A percentile compares a stretch with the other conserved stretches of the same genome.
phyloP scores from a whole-genome alignment of 176 grass and related monocot species.

The Bromus sterilis region DNA sequence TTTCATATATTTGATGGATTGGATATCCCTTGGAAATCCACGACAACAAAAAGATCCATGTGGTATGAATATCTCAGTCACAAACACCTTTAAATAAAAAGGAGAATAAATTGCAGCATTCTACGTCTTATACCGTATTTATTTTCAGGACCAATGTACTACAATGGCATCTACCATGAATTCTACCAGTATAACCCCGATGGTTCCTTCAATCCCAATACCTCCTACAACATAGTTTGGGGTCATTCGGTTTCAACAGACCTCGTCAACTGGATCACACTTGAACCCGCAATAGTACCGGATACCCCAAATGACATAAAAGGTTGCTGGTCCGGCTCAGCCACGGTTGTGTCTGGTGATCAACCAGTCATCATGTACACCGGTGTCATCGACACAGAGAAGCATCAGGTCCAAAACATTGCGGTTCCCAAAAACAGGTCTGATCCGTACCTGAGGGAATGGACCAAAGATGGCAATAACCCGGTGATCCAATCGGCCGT shows the following conservation, averaged over 20 bases:
- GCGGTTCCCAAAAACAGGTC: slow-evolving; percentile 57
- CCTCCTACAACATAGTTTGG: slow-evolving; percentile 66
- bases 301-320: slow-evolving; percentile 38
- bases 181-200: slow-evolving; percentile 88
- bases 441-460: slow-evolving; percentile 66
- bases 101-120: background rate
- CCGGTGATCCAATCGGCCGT: slow-evolving; percentile 41
- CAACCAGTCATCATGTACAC: slow-evolving; percentile 63
- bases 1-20: slow-evolving; percentile 3
- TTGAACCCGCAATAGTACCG: slow-evolving; percentile 44
- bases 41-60: slow-evolving; percentile 64
- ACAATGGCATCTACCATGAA: slow-evolving; percentile 81
- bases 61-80: slow-evolving; percentile 35
- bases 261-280: too few relatives aligned
- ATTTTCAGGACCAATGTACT: slow-evolving; percentile 81
- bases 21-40: background rate
- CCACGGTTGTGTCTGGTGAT: slow-evolving; percentile 40
- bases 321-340: slow-evolving; percentile 77
- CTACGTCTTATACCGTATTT: background rate
- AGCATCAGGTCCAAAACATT: slow-evolving; percentile 60
- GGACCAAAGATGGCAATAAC: slow-evolving; percentile 58
- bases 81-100: background rate
- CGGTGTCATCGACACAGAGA: slow-evolving; percentile 36
- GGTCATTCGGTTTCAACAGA: too few relatives aligned
- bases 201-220: too few relatives aligned